Conservation (phyloP, 1,139 yeast species). For the Geotrichum citri-aurantii region DNA sequence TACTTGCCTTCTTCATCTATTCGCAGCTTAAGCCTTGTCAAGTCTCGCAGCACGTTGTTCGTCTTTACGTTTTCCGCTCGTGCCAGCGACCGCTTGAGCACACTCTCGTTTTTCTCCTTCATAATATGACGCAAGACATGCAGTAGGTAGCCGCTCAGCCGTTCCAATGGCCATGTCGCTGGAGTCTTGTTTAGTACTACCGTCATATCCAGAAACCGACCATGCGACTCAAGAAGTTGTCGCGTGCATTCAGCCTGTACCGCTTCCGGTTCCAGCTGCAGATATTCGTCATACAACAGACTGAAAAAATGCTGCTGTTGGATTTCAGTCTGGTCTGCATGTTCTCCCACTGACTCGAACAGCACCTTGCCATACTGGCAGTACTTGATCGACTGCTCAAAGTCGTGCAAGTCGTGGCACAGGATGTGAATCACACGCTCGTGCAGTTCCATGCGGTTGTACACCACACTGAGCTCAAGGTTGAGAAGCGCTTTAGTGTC, state of each 20-base stretch:
- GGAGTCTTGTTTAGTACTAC: constrained; percentile 32
- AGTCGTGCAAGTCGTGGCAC: constrained; percentile 33
- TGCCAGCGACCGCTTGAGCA: constrained; percentile 25
- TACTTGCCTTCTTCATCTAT: neutral
- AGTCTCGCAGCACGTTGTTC: constrained; percentile 1
- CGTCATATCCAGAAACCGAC: constrained; percentile 29
- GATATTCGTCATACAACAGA: constrained; percentile 28
- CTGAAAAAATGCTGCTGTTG: constrained; percentile 27
- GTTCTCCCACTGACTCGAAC: neutral
- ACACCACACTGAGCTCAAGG: constrained; percentile 35
- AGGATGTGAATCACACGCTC: constrained; percentile 35
- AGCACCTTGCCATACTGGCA: constrained; percentile 28
- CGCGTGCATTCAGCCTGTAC: constrained; percentile 28
- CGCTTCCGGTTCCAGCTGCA: constrained; percentile 26
- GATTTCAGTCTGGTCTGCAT: constrained; percentile 5
- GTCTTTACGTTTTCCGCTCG: constrained; percentile 26
- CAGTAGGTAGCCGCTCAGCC: constrained; percentile 29
- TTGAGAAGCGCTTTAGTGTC: constrained; percentile 22
- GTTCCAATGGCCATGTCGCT: constrained; percentile 35
- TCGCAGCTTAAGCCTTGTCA: neutral
- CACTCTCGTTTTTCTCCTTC: constrained; percentile 25
- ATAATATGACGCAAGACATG: constrained; percentile 24
- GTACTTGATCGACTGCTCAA: constrained; percentile 34
- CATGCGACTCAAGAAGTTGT: constrained; percentile 32
- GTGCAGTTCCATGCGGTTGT: constrained; percentile 34